These are phyloP conservation scores for Calonectria fujianensis DNA, from an alignment of 2,329 filamentous ascomycete species.

Conservation along the genomic window DNA sequence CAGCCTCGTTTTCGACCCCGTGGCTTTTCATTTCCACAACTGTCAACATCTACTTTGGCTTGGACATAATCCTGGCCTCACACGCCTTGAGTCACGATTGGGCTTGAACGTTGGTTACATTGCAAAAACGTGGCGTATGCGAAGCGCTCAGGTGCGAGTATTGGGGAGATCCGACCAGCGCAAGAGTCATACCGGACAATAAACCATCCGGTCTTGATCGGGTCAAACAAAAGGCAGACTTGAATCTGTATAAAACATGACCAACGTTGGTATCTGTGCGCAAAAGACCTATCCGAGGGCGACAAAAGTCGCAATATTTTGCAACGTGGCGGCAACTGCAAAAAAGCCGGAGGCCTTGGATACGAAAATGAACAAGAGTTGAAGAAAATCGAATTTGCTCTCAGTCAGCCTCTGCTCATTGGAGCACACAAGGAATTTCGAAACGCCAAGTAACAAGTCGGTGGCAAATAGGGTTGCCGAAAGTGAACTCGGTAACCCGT, in stretches of 20 bases:
- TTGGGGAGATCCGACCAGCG: background rate
- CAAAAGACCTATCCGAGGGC: background rate
- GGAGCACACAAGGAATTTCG: background rate
- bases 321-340: background rate
- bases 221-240: conserved; percentile 25
- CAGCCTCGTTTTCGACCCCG: background rate
- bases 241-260: conserved; percentile 10
- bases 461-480: conserved; percentile 30
- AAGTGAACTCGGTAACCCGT: conserved; percentile 13
- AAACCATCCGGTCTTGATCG: background rate
- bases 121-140: background rate
- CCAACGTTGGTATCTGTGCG: conserved; percentile 2
- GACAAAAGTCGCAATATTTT: conserved; percentile 16
- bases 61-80: background rate
- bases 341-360: background rate
- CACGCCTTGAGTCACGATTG: background rate
- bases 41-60: background rate
- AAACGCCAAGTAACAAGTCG: background rate
- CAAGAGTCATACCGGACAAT: conserved; percentile 3
- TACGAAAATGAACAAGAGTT: background rate
- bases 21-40: background rate
- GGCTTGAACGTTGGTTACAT: conserved; percentile 4
- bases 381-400: background rate
- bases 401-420: background rate
- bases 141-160: background rate